Evolutionary conservation across 257 asterid species (phyloP), one percentile per base, ranked within the genome.

Genomic region (Solanum etuberosum): DNA sequence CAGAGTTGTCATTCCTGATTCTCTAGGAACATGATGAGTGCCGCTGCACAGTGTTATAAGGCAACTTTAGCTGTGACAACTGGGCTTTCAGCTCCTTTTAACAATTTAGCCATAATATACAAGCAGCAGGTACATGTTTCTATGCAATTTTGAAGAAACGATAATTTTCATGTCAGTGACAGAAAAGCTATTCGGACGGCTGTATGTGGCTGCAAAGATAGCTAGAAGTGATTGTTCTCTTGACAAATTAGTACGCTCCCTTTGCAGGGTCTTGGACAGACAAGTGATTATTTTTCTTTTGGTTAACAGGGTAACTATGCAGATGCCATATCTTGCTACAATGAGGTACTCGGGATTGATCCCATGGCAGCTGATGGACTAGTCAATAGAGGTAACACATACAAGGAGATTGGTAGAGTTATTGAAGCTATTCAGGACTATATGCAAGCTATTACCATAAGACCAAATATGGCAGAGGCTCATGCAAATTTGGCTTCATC

Each of bases 401-500:
- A 90, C 89, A 97, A 97, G 89, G 99, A 97, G 90, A 90, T 96
- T 86, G 99, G 99, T 89, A 93, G 99, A 94, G 99, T 96, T 77
- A 93, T 89, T 65, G 99, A 96, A 86, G 99, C 98, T 86, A 93
- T 97, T 89, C 98, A 95, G 92, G 99, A 97, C 86, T 97, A 97
- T 89, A 54, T 89, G 87, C 94, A 92, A 88, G 99, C 99, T 89
- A 96, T 97, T 88, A 77, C 90, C 86, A 91, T 94, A 83, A 92
- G 99, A 67, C 99, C 99, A 34, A 57, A 94, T 88, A 97, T 97
- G 99, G 96, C 99, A 25, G 99, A 97, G 93, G 99, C 99, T 86
- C 99, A 97, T 95, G 99, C 99, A 74, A 97, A 97, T 93, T 91
- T 97, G 92, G 99, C 99, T 83, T 97, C 99, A 37, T 98, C 98